Percentiles rank a stretch among this genome's conserved stretches.
Evolutionary conservation across 169 alveolate genomes (phyloP).

Genomic region (Eimeria necatrix): DNA sequence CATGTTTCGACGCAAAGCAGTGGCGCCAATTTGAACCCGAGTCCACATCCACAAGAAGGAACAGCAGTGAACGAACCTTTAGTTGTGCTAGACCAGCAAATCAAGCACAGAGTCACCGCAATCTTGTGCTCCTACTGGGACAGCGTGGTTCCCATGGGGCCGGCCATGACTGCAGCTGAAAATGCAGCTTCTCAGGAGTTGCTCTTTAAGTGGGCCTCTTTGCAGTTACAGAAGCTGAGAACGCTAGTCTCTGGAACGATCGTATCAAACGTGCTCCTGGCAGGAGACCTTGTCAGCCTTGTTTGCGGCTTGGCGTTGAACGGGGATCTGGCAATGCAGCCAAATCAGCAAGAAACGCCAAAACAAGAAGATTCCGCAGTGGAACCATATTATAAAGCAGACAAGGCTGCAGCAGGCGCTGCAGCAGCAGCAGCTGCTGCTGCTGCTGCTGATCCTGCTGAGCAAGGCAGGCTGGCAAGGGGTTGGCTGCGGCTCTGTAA

Average conservation of each 20-base stretch:
- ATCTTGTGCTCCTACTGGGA: constrained; percentile 64
- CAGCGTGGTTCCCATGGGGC: background rate
- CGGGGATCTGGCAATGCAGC: constrained; percentile 31
- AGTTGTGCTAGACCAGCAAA: background rate
- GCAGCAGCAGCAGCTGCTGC: constrained; percentile 58
- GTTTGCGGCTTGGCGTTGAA: constrained; percentile 68
- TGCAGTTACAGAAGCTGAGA: constrained; percentile 71
- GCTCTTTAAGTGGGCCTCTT: constrained; percentile 63
- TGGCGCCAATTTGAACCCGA: background rate
- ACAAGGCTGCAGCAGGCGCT: constrained; percentile 70
- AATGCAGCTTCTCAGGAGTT: constrained; percentile 3
- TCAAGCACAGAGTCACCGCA: constrained; percentile 31
- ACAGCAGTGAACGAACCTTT: too few species aligned
- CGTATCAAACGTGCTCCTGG: constrained; percentile 57
- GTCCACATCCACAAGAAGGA: background rate
- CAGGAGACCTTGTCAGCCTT: constrained; percentile 55
- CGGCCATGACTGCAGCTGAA: background rate
- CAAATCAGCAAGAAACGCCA: background rate
- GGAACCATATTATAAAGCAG: constrained; percentile 50
- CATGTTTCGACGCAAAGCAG: background rate
- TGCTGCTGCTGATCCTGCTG: constrained; percentile 19
- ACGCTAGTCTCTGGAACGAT: constrained; percentile 67
- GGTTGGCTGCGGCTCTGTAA: constrained; percentile 65
- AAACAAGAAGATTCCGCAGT: background rate
- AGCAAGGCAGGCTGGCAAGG: constrained; percentile 20